phyloP scores from a whole-genome alignment of 768 basidiomycete genomes.

The Lepiota brunneoincarnata region DNA sequence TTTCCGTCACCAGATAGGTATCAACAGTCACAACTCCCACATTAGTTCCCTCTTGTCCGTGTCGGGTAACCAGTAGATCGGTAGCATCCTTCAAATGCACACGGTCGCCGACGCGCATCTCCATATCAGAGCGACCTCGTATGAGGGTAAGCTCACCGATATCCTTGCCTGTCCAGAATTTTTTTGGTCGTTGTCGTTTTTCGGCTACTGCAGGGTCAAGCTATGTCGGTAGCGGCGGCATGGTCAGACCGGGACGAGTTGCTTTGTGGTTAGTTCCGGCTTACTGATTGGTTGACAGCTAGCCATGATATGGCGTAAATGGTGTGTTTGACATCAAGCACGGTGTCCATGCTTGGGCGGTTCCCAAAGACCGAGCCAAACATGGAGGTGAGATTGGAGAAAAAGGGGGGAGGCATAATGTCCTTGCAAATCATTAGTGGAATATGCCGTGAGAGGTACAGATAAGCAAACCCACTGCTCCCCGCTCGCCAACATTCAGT shows the following conservation, averaged over 20 bases:
- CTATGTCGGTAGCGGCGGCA: conserved; percentile 33
- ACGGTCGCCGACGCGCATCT: conserved; percentile 73
- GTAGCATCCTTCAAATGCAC: conserved; percentile 53
- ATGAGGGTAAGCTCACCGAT: conserved; percentile 63
- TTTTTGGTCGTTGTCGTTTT: conserved; percentile 59
- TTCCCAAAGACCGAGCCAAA: conserved; percentile 45
- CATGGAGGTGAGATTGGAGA: conserved; percentile 37
- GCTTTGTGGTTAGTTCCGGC: conserved; percentile 19
- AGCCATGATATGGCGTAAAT: conserved; percentile 84
- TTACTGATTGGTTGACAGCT: conserved; percentile 81
- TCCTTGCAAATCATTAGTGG: conserved; percentile 39
- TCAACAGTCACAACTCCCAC: conserved; percentile 48
- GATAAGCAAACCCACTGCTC: conserved; percentile 47
- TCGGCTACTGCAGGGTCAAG: conserved; percentile 57
- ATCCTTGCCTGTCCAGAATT: conserved; percentile 72
- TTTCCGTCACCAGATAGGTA: conserved; percentile 66
- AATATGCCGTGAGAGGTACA: neutral
- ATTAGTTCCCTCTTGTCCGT: conserved; percentile 49
- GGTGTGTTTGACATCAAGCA: conserved; percentile 71
- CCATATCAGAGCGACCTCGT: conserved; percentile 54
- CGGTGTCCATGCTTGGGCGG: conserved; percentile 51
- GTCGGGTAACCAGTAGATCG: conserved; percentile 53
- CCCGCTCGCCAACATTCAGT: conserved; percentile 72
- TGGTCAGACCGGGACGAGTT: neutral
- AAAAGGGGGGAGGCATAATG: conserved; percentile 53